phyloP scores from a whole-genome alignment of 2,329 filamentous ascomycete genomes.

The Fusarium albosuccineum region DNA sequence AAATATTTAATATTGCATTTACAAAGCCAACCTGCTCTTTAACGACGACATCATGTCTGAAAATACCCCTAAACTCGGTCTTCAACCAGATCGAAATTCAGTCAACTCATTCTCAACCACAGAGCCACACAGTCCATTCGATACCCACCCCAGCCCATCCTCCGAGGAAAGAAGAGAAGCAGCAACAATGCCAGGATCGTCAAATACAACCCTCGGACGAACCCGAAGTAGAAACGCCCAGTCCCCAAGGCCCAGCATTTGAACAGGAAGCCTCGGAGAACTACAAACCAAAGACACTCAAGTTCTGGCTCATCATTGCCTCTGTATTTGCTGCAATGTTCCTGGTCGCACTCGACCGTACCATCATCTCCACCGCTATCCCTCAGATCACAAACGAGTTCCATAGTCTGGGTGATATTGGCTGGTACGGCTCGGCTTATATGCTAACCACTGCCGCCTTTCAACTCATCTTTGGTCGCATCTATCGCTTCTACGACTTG shows the following conservation, averaged over 20 bases:
- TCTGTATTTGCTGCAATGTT: constrained; percentile 69
- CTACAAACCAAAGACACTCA: constrained; percentile 65
- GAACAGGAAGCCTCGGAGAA: constrained; percentile 54
- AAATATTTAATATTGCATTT: background rate
- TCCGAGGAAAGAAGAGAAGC: background rate
- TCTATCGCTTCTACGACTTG: constrained; percentile 67
- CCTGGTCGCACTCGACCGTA: constrained; percentile 68
- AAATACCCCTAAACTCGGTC: constrained; percentile 5
- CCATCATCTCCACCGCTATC: constrained; percentile 69
- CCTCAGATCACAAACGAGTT: constrained; percentile 70
- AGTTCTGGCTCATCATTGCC: constrained; percentile 68
- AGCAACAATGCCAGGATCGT: background rate
- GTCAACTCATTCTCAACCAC: constrained; percentile 37
- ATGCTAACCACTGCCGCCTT: constrained; percentile 70
- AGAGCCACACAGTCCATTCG: constrained; percentile 17
- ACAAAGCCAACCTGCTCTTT: background rate
- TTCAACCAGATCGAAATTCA: constrained; percentile 28
- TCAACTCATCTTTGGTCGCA: constrained; percentile 65
- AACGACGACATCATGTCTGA: constrained; percentile 25
- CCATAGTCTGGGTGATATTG: constrained; percentile 69
- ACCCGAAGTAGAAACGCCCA: constrained; percentile 34
- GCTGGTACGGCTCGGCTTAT: constrained; percentile 74
- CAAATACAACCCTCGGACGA: constrained; percentile 22
- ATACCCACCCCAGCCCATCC: background rate
- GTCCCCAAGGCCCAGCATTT: constrained; percentile 29